Base-by-base conservation (phyloP, 441 rosid genomes). In the Euphorbia schlechtendalii region DNA sequence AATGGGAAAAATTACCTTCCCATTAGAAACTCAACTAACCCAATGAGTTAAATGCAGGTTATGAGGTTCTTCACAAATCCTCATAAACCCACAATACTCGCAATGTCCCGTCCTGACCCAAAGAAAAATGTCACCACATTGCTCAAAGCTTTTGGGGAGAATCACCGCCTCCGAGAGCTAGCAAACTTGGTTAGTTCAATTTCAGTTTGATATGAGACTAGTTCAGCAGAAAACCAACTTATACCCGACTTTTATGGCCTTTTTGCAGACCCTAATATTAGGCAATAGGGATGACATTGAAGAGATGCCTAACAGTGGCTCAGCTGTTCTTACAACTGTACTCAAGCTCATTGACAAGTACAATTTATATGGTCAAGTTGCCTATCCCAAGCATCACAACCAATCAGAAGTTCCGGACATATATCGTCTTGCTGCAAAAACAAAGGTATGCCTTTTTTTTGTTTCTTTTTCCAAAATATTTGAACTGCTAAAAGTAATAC, bases 31-130 rank as follows among this genome's bases (percentile, higher is more conserved):
- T 6, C 34, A 32, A 32, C 40, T 34, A 34, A 34, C 40, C 40
- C 30, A 27, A 1, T 27, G 4, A 27, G 30, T 34, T 34, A 34
- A 36, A 68, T 64, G 74, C 82, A 90, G 97, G 73, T 88, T 66
- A 90, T 88, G 98, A 73, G 94, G 34, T 92, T 92, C 79, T 92
- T 92, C 82, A 76, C 88, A 32, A 92, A 92, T 77, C 94, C 98
- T 40, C 96, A 88, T 68, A 92, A 92, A 74, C 98, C 98, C 56
- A 88, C 80, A 28, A 92, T 90, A 76, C 90, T 92, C 53, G 98
- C 95, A 40, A 57, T 92, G 76, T 88, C 97, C 72, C 92, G 96
- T 68, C 97, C 97, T 41, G 98, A 92, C 77, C 89, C 92, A 59
- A 92, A 92, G 82, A 92, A 90, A 69, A 90, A 92, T 63, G 88